Evolutionary conservation across 75 land plant genomes (phyloP).

Genomic region (Pinus taeda): DNA sequence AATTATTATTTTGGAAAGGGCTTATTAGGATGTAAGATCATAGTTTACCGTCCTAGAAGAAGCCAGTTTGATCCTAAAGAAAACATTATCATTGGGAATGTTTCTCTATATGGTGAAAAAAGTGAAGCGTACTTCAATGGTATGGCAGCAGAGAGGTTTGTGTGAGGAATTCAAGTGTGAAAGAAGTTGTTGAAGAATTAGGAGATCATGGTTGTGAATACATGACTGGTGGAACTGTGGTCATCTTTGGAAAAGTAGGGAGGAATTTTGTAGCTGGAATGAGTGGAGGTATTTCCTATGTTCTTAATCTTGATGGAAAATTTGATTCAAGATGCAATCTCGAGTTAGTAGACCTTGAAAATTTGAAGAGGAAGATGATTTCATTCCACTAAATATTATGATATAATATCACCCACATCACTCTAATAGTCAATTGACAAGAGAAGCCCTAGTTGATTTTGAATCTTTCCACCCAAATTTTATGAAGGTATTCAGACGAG

Average conservation of each 20-base stretch:
- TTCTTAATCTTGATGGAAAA: conserved; percentile 36
- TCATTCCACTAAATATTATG: conserved; percentile 72
- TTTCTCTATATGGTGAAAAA: conserved; percentile 11
- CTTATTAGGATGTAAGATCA: conserved; percentile 2
- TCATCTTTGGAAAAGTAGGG: conserved; percentile 85
- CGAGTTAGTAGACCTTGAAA: conserved; percentile 87
- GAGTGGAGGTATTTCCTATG: too few species aligned
- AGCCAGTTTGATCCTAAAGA: too few species aligned
- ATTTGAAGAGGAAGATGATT: conserved; percentile 82
- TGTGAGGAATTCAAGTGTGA: too few species aligned
- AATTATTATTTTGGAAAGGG: conserved; percentile 99
- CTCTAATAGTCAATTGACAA: conserved; percentile 75
- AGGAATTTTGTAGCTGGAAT: conserved; percentile 83
- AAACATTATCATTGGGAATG: too few species aligned
- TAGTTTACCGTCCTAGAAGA: too few species aligned
- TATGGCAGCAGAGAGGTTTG: conserved; percentile 37
- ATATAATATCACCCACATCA: conserved; percentile 91
- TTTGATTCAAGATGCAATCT: conserved; percentile 74
- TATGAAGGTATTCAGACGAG: conserved; percentile 92
- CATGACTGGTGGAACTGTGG: too few species aligned
- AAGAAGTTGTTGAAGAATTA: too few species aligned
- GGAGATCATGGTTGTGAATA: too few species aligned
- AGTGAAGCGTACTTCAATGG: conserved; percentile 98
- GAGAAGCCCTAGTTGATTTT: conserved; percentile 70
- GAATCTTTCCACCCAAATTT: conserved; percentile 73